Base-by-base conservation (phyloP, 306 rosid genomes). In the Acacia confusa region DNA sequence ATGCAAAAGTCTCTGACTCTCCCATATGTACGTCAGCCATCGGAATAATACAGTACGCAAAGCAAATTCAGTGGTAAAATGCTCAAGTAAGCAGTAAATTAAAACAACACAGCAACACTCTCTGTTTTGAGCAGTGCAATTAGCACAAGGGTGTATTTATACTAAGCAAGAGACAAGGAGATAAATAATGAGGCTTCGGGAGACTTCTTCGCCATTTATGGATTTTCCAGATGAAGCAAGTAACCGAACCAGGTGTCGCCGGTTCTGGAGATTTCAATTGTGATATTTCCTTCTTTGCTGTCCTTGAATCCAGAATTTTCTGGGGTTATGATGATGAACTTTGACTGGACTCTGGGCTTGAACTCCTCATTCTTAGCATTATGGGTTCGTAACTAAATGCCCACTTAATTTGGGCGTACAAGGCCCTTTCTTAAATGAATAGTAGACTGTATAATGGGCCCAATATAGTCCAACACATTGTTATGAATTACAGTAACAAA, bases 1-100 rank as follows among this genome's bases (percentile, higher is more conserved):
- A 90, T 2, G 90, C 91, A 36, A 90, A 88, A 50, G 92, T 88
- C 85, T 90, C 92, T 0, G 84, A 70, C 0, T 90, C 91, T 9
- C 72, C 82, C 90, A 88, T 86, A 2, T 83, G 71, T 55, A 84
- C 90, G 41, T 90, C 90, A 17, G 89, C 86, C 90, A 82, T 85
- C 24, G 30, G 11, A 27, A 4, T 45, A 27, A 4, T 34, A 3
- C 28, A 74, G 24, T 19, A 6, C 7, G 3, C 55, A 19, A 65
- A 65, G 5, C 10, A 44, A 55, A 20, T 11, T 16, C 15, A 0
- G 16, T 0, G 65, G 40, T 20, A 13, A 0, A 38, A 2, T 3
- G 14, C 58, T 85, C 68, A 50, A 38, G 72, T 41, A 22, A 36
- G 4, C 2, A 12, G 25, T 16, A 3, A 75, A 50, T 20, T 17